Evolutionary conservation across 2,329 filamentous ascomycete species (phyloP), one percentile per base, ranked within the genome.

Genomic region (Seiridium cupressi): DNA sequence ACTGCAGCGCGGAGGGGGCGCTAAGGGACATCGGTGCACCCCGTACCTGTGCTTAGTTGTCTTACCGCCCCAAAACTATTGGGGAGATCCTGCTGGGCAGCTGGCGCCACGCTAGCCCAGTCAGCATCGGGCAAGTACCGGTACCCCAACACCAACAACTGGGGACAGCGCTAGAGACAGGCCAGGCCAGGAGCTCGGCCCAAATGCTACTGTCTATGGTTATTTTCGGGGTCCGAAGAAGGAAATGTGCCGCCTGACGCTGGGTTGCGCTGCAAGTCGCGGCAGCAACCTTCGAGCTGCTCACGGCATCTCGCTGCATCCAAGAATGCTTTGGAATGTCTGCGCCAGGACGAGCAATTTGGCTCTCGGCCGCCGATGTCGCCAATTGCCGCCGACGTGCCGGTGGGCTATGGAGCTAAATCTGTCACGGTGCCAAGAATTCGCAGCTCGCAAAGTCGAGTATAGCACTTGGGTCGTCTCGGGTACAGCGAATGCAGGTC

Each of bases 111-210:
- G 58, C 58, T 53, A 49, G 53, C 47, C 36, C 42, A 46, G 40
- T 46, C 47, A 59, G 26, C 49, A 44, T 51, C 13, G 40, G 51
- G 44, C 32, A 65, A 59, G 70, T 72, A 70, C 68, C 61, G 65
- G 65, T 72, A 72, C 70, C 70, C 68, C 70, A 72, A 72, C 70
- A 67, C 61, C 66, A 69, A 68, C 69, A 65, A 64, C 60, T 60
- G 36, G 56, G 47, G 56, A 36, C 18, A 26, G 18, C 18, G 18
- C 18, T 2, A 26, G 18, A 26, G 11, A 44, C 46, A 49, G 40
- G 40, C n/a, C n/a, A n/a, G 40, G 40, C 9, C 9, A n/a, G 40
- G n/a, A 44, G 40, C n/a, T 44, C 18, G 18, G 18, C 18, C 18
- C 18, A 26, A 26, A 26, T 26, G 18, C 46, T 31, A 48, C 11